Evolutionary conservation across 225 moss, liverwort and hornwort species (phyloP).

Genomic region (Antitrichia curtipendula): DNA sequence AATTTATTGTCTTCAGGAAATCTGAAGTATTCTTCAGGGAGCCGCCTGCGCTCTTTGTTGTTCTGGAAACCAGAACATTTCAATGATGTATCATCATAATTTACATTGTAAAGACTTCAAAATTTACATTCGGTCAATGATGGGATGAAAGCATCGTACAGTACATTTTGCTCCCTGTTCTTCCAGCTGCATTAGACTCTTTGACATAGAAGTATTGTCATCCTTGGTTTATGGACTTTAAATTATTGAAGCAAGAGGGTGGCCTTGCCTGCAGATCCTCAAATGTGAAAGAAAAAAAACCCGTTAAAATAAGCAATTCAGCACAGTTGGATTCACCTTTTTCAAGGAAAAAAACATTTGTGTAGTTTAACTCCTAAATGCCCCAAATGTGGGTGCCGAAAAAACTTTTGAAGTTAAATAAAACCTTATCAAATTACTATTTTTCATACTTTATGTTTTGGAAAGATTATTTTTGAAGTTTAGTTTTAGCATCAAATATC

Average conservation of each 20-base stretch:
- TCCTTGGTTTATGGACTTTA: background rate
- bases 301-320: background rate
- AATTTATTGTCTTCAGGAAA: slow-evolving; percentile 6
- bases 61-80: slow-evolving; percentile 16
- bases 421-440: too few species aligned
- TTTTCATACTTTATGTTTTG: too few species aligned
- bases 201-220: background rate
- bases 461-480: too few species aligned
- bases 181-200: background rate
- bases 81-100: background rate
- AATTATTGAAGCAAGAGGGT: background rate
- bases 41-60: background rate
- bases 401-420: too few species aligned
- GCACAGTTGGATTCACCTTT: background rate
- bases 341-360: background rate
- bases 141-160: background rate
- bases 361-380: too few species aligned
- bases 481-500: too few species aligned
- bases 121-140: background rate
- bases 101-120: background rate
- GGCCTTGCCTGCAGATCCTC: background rate
- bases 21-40: background rate
- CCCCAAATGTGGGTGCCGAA: too few species aligned
- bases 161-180: background rate
- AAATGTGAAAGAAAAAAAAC: too few species aligned